Percentiles rank a stretch among this genome's conserved stretches.
phyloP scores from a whole-genome alignment of 345 rosid species.

The Melaleuca quinquenervia region DNA sequence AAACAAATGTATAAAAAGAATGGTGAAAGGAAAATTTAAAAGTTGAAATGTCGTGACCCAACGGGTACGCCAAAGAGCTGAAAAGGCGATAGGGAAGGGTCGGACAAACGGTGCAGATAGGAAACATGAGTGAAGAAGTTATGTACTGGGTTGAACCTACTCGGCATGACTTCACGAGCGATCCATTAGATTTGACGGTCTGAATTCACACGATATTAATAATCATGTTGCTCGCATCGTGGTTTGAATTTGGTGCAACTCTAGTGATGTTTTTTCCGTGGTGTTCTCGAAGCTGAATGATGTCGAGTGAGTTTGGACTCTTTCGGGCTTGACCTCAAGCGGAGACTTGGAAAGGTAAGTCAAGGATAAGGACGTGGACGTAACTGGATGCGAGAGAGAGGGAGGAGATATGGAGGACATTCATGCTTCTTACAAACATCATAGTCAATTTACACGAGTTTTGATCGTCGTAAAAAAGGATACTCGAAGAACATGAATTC shows the following conservation, averaged over 20 bases:
- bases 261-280: not conserved
- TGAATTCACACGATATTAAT: too few species aligned
- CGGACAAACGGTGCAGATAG: too few species aligned
- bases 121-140: too few species aligned
- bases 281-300: not conserved
- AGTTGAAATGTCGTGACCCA: too few species aligned
- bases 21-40: too few species aligned
- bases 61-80: too few species aligned
- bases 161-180: too few species aligned
- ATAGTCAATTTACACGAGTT: not conserved
- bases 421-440: not conserved
- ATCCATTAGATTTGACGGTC: too few species aligned
- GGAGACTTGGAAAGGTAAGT: not conserved
- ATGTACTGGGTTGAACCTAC: too few species aligned
- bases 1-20: too few species aligned
- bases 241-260: not conserved
- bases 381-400: not conserved
- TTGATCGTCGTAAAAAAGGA: not conserved
- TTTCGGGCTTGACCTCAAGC: not conserved
- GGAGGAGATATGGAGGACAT: not conserved
- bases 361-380: not conserved
- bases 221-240: not conserved
- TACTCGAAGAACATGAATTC: too few species aligned
- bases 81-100: too few species aligned
- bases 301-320: not conserved